Conservation (phyloP, 1,139 yeast species). For the Zygoascus sp. region DNA sequence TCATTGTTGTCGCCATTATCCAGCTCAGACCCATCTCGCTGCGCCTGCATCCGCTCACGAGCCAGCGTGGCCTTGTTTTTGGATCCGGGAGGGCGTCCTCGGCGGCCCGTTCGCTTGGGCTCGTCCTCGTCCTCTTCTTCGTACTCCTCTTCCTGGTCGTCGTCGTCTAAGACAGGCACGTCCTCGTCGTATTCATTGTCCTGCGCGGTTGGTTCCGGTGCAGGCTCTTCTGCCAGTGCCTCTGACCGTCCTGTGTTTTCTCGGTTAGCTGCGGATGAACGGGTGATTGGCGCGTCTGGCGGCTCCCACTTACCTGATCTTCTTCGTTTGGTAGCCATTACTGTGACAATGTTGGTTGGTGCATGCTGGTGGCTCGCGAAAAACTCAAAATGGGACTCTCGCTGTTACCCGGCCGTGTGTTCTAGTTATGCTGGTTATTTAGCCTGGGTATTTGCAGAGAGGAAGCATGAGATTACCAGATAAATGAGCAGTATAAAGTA, state of each 20-base stretch:
- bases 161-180: conserved; percentile 18
- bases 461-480: not conserved
- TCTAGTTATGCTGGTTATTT: not conserved
- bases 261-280: no score
- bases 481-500: not conserved
- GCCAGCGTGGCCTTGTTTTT: conserved; percentile 27
- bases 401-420: conserved; percentile 5
- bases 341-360: not conserved
- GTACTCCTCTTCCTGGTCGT: conserved; percentile 24
- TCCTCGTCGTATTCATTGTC: conserved; percentile 24
- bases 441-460: not conserved
- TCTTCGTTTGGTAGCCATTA: conserved; percentile 16
- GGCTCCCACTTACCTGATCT: conserved; percentile 22
- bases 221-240: not conserved
- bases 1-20: conserved; percentile 19
- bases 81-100: conserved; percentile 38
- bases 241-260: conserved; percentile 5
- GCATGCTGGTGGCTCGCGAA: not conserved
- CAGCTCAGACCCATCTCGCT: conserved; percentile 23
- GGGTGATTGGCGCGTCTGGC: no score
- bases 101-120: conserved; percentile 20
- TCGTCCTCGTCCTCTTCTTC: conserved; percentile 24
- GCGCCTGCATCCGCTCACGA: conserved; percentile 17
- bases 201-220: conserved; percentile 9
- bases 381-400: not conserved